phyloP scores from a whole-genome alignment of 2,329 filamentous ascomycete species.

The Aschersonia sp. region DNA sequence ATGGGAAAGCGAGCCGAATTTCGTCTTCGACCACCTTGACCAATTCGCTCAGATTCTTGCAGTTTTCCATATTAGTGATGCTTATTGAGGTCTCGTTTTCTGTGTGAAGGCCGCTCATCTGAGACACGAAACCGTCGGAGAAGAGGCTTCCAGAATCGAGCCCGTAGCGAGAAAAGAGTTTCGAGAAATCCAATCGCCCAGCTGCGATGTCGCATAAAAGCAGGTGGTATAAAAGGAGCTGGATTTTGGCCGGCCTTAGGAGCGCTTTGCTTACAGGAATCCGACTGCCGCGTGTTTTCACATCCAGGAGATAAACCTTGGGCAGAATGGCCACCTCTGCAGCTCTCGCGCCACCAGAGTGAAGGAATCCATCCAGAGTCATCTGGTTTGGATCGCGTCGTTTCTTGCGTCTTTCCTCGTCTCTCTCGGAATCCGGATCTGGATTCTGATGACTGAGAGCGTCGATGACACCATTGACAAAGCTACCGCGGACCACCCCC shows the following conservation, averaged over 20 bases:
- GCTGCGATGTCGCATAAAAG: constrained; percentile 65
- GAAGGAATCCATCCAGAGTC: constrained; percentile 26
- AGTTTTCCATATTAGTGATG: too few species aligned
- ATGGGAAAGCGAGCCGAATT: constrained; percentile 35
- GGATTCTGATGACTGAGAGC: constrained; percentile 67
- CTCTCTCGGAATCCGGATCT: constrained; percentile 52
- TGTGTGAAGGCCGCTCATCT: constrained; percentile 52
- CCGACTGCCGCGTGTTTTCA: constrained; percentile 65
- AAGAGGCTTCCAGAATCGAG: constrained; percentile 53
- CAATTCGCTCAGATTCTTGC: constrained; percentile 24
- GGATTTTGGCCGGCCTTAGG: constrained; percentile 65
- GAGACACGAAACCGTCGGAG: constrained; percentile 64
- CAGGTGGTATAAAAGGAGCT: constrained; percentile 79
- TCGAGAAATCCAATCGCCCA: constrained; percentile 52
- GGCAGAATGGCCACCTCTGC: constrained; percentile 1
- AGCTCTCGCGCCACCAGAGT: constrained; percentile 8
- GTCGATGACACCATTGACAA: constrained; percentile 85
- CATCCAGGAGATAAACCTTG: constrained; percentile 63
- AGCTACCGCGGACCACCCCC: constrained; percentile 66
- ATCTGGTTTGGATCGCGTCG: constrained; percentile 16
- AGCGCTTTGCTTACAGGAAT: constrained; percentile 51
- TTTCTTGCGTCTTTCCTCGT: constrained; percentile 25
- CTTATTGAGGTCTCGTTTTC: neutral
- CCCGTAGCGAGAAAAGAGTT: constrained; percentile 56
- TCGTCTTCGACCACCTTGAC: constrained; percentile 30